These are phyloP conservation scores for Flaveria brownii DNA, from an alignment of 129 eudicot genomes.

Conservation along the genomic window DNA sequence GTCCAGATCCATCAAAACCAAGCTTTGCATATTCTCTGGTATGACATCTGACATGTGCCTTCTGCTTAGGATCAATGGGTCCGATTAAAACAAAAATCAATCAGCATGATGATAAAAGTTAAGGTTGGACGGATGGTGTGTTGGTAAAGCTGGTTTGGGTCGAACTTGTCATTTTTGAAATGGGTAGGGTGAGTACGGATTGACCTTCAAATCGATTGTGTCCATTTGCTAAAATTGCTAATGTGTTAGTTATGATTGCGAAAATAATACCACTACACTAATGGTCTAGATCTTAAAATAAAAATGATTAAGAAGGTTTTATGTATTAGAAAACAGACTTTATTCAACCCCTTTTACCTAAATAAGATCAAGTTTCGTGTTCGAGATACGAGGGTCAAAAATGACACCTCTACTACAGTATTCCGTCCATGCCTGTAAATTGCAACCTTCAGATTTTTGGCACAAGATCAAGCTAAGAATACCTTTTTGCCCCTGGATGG, in stretches of 20 bases:
- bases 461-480: not conserved
- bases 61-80: slow-evolving; percentile 20
- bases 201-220: not conserved
- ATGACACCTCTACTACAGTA: not conserved
- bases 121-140: not conserved
- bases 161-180: not conserved
- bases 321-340: not conserved
- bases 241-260: not conserved
- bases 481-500: not conserved
- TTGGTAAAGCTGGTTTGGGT: slow-evolving; percentile 1
- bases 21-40: slow-evolving; percentile 37
- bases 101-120: not conserved
- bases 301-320: not conserved
- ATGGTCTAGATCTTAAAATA: not conserved
- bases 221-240: not conserved
- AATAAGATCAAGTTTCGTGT: not conserved
- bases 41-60: slow-evolving; percentile 28
- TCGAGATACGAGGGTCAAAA: not conserved
- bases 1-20: slow-evolving; percentile 68
- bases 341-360: not conserved
- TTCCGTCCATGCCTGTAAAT: slow-evolving; percentile 1
- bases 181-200: not conserved
- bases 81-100: not conserved
- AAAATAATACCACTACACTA: not conserved
- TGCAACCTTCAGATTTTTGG: not conserved